A percentile compares a stretch with the other conserved stretches of the same genome.
Conservation (phyloP, 495 filamentous ascomycete species). For the Daldinia loculata region DNA sequence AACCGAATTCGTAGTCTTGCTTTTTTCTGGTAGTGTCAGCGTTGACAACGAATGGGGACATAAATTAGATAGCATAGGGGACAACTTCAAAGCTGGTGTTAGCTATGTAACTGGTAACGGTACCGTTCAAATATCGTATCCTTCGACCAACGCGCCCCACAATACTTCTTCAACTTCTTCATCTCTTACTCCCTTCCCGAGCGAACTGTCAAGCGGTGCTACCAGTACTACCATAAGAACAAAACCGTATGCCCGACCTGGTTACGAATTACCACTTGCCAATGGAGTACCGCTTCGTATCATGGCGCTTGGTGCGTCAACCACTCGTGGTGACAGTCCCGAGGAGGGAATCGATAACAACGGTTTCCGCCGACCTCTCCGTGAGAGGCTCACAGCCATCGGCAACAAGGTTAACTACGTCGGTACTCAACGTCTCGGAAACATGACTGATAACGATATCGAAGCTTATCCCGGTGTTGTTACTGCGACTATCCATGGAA, state of each 20-base stretch:
- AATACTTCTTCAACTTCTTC: constrained; percentile 22
- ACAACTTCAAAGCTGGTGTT: constrained; percentile 44
- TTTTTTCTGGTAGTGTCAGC: constrained; percentile 44
- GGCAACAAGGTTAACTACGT: constrained; percentile 49
- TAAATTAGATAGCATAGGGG: constrained; percentile 41
- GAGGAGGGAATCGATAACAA: constrained; percentile 46
- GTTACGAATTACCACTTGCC: constrained; percentile 45
- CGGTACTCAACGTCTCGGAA: constrained; percentile 47
- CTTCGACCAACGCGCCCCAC: constrained; percentile 26
- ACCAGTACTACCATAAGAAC: constrained; percentile 35
- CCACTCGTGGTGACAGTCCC: constrained; percentile 48
- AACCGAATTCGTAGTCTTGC: constrained; percentile 30
- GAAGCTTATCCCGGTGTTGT: constrained; percentile 50
- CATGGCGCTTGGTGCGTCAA: constrained; percentile 49
- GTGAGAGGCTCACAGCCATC: constrained; percentile 40
- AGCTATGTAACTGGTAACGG: constrained; percentile 47
- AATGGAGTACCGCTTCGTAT: constrained; percentile 47
- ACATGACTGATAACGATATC: constrained; percentile 51
- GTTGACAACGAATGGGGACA: constrained; percentile 47
- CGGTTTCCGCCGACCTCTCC: constrained; percentile 46
- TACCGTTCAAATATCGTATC: constrained; percentile 38
- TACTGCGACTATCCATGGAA: constrained; percentile 45
- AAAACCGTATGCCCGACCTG: constrained; percentile 44
- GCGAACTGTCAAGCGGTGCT: constrained; percentile 29
- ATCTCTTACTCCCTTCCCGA: constrained; percentile 18